phyloP scores from a whole-genome alignment of 1,284 basidiomycete species.

The Vanrija humicola region DNA sequence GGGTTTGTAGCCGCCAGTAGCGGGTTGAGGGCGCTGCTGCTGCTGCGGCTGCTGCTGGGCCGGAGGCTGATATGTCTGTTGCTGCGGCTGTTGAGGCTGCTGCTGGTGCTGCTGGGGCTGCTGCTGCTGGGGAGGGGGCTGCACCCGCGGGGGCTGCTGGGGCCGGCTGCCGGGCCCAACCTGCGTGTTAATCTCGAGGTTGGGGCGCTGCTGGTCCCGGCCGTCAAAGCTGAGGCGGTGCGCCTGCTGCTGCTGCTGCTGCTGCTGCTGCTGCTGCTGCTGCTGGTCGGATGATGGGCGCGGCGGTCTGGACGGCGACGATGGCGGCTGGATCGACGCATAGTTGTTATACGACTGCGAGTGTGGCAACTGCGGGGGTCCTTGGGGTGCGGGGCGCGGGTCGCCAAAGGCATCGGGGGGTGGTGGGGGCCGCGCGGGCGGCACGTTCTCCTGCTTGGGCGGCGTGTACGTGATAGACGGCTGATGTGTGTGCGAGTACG shows the following conservation, averaged over 20 bases:
- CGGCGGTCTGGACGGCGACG: constrained; percentile 9
- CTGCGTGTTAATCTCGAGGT: too few species aligned
- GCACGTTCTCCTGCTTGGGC: constrained; percentile 12
- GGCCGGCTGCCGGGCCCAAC: too few species aligned
- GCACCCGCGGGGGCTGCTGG: too few species aligned
- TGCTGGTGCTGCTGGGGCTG: constrained; percentile 7
- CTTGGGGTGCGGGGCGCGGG: constrained; percentile 55
- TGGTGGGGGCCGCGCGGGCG: constrained; percentile 21
- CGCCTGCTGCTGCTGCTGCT: constrained; percentile 47
- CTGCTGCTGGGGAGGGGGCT: constrained; percentile 11
- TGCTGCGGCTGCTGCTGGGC: neutral
- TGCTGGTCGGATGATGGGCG: constrained; percentile 17
- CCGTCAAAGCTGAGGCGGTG: neutral
- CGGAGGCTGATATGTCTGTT: neutral
- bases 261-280: constrained; percentile 50
- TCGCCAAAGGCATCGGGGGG: constrained; percentile 17
- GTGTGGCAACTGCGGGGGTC: constrained; percentile 48
- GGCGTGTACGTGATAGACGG: neutral
- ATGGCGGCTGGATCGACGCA: constrained; percentile 13
- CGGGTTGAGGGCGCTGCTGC: constrained; percentile 5
- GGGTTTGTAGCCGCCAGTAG: constrained; percentile 19
- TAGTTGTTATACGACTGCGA: constrained; percentile 15
- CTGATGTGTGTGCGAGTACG: constrained; percentile 20
- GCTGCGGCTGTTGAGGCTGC: constrained; percentile 7
- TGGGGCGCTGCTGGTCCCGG: too few species aligned